phyloP scores from a whole-genome alignment of 1,139 yeast species.

The Hansenula lynferdii region DNA sequence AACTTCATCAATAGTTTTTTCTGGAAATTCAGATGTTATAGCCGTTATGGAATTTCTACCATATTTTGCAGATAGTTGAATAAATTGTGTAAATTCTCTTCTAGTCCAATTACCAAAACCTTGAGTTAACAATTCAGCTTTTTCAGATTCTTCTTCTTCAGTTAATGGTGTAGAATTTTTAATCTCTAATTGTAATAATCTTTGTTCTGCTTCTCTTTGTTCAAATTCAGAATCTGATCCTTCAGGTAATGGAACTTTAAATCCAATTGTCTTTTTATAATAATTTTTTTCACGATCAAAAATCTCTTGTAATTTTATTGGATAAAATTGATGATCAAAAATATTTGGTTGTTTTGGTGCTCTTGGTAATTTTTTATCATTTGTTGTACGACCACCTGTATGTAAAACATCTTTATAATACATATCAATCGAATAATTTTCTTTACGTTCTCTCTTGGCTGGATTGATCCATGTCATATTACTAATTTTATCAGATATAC shows the following conservation, averaged over 20 bases:
- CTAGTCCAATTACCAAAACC: slow-evolving; percentile 70
- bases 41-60: slow-evolving; percentile 62
- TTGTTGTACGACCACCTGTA: slow-evolving; percentile 51
- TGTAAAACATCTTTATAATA: slow-evolving; percentile 74
- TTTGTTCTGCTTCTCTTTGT: slow-evolving; percentile 48
- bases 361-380: slow-evolving; percentile 43
- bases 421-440: slow-evolving; percentile 73
- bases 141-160: slow-evolving; percentile 58
- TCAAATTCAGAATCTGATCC: slow-evolving; percentile 30
- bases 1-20: slow-evolving; percentile 63
- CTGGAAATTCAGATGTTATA: slow-evolving; percentile 55
- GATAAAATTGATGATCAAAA: slow-evolving; percentile 72
- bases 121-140: slow-evolving; percentile 46
- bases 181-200: slow-evolving; percentile 56
- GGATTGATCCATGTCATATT: slow-evolving; percentile 63
- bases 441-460: slow-evolving; percentile 73
- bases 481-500: slow-evolving; percentile 34
- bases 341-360: slow-evolving; percentile 67
- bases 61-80: slow-evolving; percentile 54
- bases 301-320: slow-evolving; percentile 54
- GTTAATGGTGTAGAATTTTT: slow-evolving; percentile 62
- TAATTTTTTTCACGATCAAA: slow-evolving; percentile 63
- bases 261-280: slow-evolving; percentile 47
- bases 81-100: slow-evolving; percentile 66
- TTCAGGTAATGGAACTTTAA: slow-evolving; percentile 42